Percentiles rank a stretch among this genome's conserved stretches.
Evolutionary conservation across 306 rosid species (phyloP).

Genomic region (Cicer pinnatifidum): DNA sequence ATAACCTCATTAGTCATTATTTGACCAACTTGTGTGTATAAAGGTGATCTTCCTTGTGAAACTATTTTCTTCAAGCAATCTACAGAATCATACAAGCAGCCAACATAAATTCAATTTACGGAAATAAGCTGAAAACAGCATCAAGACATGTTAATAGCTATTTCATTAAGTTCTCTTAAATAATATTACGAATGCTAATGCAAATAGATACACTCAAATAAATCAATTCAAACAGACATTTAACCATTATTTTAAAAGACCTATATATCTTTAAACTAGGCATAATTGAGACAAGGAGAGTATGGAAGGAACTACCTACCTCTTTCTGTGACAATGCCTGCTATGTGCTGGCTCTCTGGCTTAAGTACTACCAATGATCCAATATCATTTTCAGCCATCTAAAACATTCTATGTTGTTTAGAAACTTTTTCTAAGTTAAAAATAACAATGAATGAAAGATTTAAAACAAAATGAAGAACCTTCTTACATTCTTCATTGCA

Average conservation of each 20-base stretch:
- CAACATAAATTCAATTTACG: slow-evolving; percentile 3
- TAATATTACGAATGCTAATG: no score
- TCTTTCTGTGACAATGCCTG: slow-evolving; percentile 93
- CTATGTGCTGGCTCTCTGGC: slow-evolving; percentile 68
- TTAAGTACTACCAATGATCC: slow-evolving; percentile 82
- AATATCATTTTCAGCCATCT: slow-evolving; percentile 81
- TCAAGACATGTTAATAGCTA: no score
- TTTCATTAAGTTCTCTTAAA: no score
- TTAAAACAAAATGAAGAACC: slow-evolving; percentile 33
- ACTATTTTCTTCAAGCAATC: slow-evolving; percentile 76
- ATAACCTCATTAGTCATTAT: slow-evolving; percentile 87
- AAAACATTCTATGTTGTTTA: slow-evolving; percentile 38
- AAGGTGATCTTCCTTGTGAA: slow-evolving; percentile 82
- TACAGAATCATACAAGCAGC: slow-evolving; percentile 45
- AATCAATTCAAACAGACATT: no score
- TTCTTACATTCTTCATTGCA: slow-evolving; percentile 69
- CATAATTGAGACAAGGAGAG: neutral
- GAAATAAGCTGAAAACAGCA: no score
- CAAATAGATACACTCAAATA: no score
- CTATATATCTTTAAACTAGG: neutral
- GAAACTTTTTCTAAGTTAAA: neutral
- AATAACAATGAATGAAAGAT: neutral
- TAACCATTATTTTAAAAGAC: neutral
- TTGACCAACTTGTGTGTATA: slow-evolving; percentile 64
- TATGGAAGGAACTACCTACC: slow-evolving; percentile 51